Evolutionary conservation across 192 early-diverging fungal species (phyloP), one percentile per base, ranked within the genome.

Genomic region (Haplosporangium gracile): DNA sequence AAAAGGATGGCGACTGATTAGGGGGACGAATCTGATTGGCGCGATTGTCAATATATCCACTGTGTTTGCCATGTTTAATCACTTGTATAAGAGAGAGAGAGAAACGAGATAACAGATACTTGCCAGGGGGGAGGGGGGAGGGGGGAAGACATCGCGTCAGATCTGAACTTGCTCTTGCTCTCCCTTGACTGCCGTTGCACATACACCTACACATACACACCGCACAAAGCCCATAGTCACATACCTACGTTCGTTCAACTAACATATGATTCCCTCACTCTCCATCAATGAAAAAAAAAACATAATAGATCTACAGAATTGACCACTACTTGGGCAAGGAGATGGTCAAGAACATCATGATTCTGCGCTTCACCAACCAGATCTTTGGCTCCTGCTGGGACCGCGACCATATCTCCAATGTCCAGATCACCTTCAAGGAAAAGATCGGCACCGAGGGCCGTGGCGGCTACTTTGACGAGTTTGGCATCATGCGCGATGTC

Each of bases 291-390:
- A 36, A 16, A 51, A 36, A 16, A 51, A 16, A 15, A 51, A 15
- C 26, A 18, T 10, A 24, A 36, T 81, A 90, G 94, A 95, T 98
- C 71, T 97, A 97, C 91, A 94, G 97, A 73, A 98, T 99, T 71
- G 98, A 99, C 85, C 98, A 99, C 89, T 99, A 99, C 85, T 90
- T 99, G 55, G 97, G 97, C 72, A 99, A 99, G 90, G 97, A 99
- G 80, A 97, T 99, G 96, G 97, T 97, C 83, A 98, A 98, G 91
- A 97, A 97, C 90, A 91, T 98, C 72, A 94, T 97, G 91, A 93
- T 95, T 10, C 88, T 99, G 75, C 93, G 97, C 72, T 98, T 99
- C 82, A 83, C 95, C 75, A 98, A 97, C 90, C 90, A 95, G 20
- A 95, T 98, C 82, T 97, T 97, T 86, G 93, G 95, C 76, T 91